Percentiles rank a stretch among this genome's conserved stretches.
Conservation (phyloP, 2,329 filamentous ascomycete genomes). For the Neobulgaria alba region DNA sequence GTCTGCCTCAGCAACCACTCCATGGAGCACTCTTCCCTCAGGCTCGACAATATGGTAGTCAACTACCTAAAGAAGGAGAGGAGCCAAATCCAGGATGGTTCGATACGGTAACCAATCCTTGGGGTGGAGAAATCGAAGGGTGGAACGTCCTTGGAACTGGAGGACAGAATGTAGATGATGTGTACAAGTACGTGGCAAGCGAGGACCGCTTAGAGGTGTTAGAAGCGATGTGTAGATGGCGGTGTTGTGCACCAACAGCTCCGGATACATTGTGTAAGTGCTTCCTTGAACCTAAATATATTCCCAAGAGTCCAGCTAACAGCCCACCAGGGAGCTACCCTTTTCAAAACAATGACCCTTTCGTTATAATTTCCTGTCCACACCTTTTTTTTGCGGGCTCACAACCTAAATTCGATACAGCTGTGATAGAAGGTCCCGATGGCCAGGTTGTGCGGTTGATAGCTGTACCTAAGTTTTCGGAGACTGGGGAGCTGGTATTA, state of each 20-base stretch:
- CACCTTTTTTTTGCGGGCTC: constrained; percentile 88
- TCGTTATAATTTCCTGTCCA: constrained; percentile 76
- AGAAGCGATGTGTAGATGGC: constrained; percentile 90
- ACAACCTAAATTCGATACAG: constrained; percentile 70
- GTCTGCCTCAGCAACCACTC: constrained; percentile 86
- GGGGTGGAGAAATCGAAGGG: constrained; percentile 83
- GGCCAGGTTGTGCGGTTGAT: constrained; percentile 69
- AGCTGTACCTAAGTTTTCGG: constrained; percentile 73
- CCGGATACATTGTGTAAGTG: constrained; percentile 86
- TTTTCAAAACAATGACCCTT: constrained; percentile 88
- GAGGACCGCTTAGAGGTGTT: constrained; percentile 78
- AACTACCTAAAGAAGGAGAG: constrained; percentile 28
- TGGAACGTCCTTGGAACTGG: constrained; percentile 81
- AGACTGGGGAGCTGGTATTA: constrained; percentile 71
- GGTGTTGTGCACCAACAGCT: constrained; percentile 83
- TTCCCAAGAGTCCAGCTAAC: background rate
- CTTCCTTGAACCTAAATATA: background rate
- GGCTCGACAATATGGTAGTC: constrained; percentile 57
- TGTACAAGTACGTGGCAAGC: constrained; percentile 81
- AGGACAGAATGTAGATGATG: constrained; percentile 88
- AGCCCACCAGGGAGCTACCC: constrained; percentile 71
- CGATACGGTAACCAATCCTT: constrained; percentile 85
- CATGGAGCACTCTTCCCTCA: constrained; percentile 86
- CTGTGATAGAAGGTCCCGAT: constrained; percentile 54
- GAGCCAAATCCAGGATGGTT: constrained; percentile 60